Base-by-base conservation (phyloP, 2,329 filamentous ascomycete species). In the Fusarium multiceps region DNA sequence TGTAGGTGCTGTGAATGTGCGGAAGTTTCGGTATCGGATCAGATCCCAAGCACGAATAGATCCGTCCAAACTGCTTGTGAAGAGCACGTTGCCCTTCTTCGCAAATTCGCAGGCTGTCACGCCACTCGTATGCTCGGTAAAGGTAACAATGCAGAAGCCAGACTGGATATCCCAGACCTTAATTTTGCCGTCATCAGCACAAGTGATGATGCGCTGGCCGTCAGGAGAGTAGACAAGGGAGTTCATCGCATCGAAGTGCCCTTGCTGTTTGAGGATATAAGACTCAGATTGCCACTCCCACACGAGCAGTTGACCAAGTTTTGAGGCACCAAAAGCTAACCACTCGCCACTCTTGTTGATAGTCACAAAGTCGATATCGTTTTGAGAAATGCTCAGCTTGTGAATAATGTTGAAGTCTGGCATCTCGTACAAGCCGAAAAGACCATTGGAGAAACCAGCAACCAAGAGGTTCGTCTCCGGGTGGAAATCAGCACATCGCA, bases 281-380 rank as follows among this genome's bases (percentile, higher is more conserved):
- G 95, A 98, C 80, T 99, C 97, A 0, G 96, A 99, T 78, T 98
- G 95, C 94, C 97, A 99, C 79, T 99, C 96, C 96, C 96, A 99
- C 6, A 99, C 96, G 6, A 99, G 83, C n/a, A 99, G 85, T 78
- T 99, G 96, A 1, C 97, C 97, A 7, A 97, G 86, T 75, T 97
- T 97, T 3, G 96, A 97, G 1, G 97, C 96, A 16, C 95, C 96
- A 79, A 99, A 98, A 1, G 97, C 97, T 23, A 99, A 84, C 96
- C 96, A 99, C 82, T 98, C 95, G 55, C 96, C 96, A 32, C 91
- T 93, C 78, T 93, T 92, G 82, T 98, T 99, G 77, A 98, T 93
- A 1, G 94, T 93, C 59, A 98, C 93, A 75, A 92, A 94, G 77
- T 98, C 95, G 67, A 99, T 98, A 72, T 97, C 93, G 75, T 96